Evolutionary conservation across 164 flowering plant genomes (phyloP), one percentile per base, ranked within the genome.

Genomic region (Protea cynaroides): DNA sequence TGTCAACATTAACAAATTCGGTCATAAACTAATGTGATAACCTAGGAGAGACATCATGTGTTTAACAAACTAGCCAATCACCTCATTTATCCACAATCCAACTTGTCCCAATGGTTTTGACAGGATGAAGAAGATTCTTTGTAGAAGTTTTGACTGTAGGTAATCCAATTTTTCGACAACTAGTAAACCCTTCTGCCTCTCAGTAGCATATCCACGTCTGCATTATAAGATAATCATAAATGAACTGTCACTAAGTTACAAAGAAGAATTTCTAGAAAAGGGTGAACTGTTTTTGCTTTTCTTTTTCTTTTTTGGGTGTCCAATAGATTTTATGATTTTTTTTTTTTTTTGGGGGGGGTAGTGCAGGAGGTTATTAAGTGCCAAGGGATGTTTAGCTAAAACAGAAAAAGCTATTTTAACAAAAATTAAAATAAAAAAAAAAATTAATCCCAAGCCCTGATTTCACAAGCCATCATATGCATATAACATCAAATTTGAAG

Each of bases 181-280:
- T 50, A 93, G 72, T 21, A 84, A 71, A 24, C 98, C 98, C 68
- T 82, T 86, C 80, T 93, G 88, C 79, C 79, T 90, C 78, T 93
- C 98, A 62, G 92, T 81, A 72, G 89, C 73, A 78, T 88, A 93
- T 34, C 97, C 98, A 17, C 97, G 85, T 85, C 97, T 90, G 80
- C 24, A 76, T n/a, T 25, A 67, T 29, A 69, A 63, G 63, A 69
- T 61, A 75, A 69, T 25, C 34, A 23, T 10, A 25, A 58, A 56
- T 29, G 19, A 53, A 36, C 52, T 56, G 54, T 52, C 11, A 62
- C 18, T 49, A 23, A 15, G 38, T 23, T 18, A 23, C 11, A 63
- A 37, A 64, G 60, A 18, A 53, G 18, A 34, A 62, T 47, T 25
- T 51, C 34, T 21, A 4, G 6, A 47, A 25, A 24, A 49, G 22